Evolutionary conservation across 2,329 filamentous ascomycete genomes (phyloP), one percentile per base, ranked within the genome.

Genomic region (Bisporella sp.): DNA sequence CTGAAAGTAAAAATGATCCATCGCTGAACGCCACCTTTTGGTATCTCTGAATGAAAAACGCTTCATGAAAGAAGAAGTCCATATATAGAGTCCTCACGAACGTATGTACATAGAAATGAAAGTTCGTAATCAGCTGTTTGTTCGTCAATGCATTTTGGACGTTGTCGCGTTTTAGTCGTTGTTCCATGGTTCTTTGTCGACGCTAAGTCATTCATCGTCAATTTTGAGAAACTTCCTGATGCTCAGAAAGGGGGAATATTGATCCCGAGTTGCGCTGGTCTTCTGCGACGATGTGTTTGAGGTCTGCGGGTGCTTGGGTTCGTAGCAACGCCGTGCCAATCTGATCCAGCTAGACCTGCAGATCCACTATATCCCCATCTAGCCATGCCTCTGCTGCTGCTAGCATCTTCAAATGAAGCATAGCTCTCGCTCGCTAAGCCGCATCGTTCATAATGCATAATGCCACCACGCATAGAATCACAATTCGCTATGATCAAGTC

Each of bases 401-500:
- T 45, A 11, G 13, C 33, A 31, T 30, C 44, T 39, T 11, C 50
- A 50, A 5, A 56, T 51, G 7, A 61, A 47, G 51, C 54, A 46
- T 62, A 59, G n/a, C 53, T 46, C 33, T 57, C 56, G 31, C 49
- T 50, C 6, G 57, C 62, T 29, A 61, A 48, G 56, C 56, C 59
- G 46, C 62, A 66, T 44, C 63, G 57, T 45, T 67, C 64, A 47
- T 60, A 67, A 41, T 66, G 57, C 52, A 67, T 64, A 31, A 67
- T 57, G 4, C 87, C 87, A 35, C 87, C 87, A 37, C 86, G 78
- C 48, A 73, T 70, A 37, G 66, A 67, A 59, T 91, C 87, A 45
- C 76, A 78, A 59, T 85, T 87, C 7, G 87, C 76, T 2, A 89
- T 72, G 47, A 81, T 77, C n/a, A 92, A 66, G 49, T 84, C 79